Evolutionary conservation across 805 yeast genomes (phyloP), one percentile per base, ranked within the genome.

Genomic region (Wickerhamiella spandovensis): DNA sequence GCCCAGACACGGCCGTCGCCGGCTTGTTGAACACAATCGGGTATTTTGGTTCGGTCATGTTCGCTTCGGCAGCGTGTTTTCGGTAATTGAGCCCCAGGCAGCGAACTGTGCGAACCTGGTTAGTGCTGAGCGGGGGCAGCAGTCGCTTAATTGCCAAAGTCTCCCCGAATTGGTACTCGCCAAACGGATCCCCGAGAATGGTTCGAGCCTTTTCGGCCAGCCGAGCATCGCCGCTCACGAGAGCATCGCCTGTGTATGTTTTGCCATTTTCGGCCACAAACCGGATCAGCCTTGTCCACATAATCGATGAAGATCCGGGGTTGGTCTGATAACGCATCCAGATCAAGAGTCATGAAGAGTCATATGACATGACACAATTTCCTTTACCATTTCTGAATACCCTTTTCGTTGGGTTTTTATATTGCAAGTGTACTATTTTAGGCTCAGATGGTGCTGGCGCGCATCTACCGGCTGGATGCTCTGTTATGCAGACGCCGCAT

Each of bases 11-110:
- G 2, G 78, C 64, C 12, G 74, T 68, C 0, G 63, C 60, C 5
- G 81, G 80, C 62, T 76, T 76, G 62, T 67, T 72, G 60, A 76
- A 75, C 17, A 76, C 56, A 21, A 74, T 67, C 3, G 81, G 81
- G 59, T 66, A 71, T 48, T 67, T 60, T 1, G 81, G 81, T 18
- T 67, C 61, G 20, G 71, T 64, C 54, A 66, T 54, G 10, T 66
- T 64, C 39, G 71, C 60, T 62, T 76, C 77, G 5, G 51, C 53
- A 1, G 68, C 71, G 48, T 66, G 69, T 58, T 72, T 71, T 39
- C 65, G 63, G 56, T 74, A 77, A 60, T 77, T 77, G 61, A 77
- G 66, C 0, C 81, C 81, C 32, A 77, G 66, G 58, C 72, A 68
- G 46, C 78, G 64, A 20, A 76, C 64, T 1, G 73, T 68, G 5